These are phyloP conservation scores for Trichoderma hamatum DNA, from an alignment of 2,329 filamentous ascomycete species.

Conservation along the genomic window DNA sequence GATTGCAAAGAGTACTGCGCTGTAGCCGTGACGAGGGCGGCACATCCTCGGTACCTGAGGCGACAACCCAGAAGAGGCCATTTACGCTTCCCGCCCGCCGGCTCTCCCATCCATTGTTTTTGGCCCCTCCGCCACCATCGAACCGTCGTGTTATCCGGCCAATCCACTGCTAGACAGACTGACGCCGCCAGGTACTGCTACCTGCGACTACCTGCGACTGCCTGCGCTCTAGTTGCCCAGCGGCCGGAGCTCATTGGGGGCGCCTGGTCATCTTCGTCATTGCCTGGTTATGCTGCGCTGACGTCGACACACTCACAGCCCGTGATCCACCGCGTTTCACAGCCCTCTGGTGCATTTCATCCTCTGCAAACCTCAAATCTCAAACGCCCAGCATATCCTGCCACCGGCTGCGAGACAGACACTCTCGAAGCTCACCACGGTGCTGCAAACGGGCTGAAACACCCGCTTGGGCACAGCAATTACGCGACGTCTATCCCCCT, in stretches of 20 bases:
- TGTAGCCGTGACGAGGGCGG: conserved; percentile 19
- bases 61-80: neutral
- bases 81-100: conserved; percentile 1
- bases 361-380: conserved; percentile 25
- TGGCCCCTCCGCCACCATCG: conserved; percentile 9
- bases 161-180: neutral
- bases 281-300: conserved; percentile 44
- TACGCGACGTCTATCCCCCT: conserved; percentile 25
- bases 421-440: neutral
- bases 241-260: conserved; percentile 18
- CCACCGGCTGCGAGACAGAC: conserved; percentile 32
- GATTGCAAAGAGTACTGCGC: neutral
- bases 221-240: neutral
- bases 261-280: conserved; percentile 22
- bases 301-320: conserved; percentile 48
- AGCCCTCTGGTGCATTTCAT: conserved; percentile 34
- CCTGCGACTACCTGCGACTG: neutral
- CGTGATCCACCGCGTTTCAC: conserved; percentile 40
- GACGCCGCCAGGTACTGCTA: neutral
- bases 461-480: conserved; percentile 17
- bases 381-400: conserved; percentile 28
- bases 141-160: neutral
- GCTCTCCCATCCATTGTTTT: conserved; percentile 11
- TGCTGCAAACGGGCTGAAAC: conserved; percentile 24
- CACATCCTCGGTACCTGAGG: conserved; percentile 34